Percentiles rank a stretch among this genome's conserved stretches.
These are phyloP conservation scores for Pythium grandisporangium DNA, from an alignment of 352 stramenopile species.

Conservation along the genomic window DNA sequence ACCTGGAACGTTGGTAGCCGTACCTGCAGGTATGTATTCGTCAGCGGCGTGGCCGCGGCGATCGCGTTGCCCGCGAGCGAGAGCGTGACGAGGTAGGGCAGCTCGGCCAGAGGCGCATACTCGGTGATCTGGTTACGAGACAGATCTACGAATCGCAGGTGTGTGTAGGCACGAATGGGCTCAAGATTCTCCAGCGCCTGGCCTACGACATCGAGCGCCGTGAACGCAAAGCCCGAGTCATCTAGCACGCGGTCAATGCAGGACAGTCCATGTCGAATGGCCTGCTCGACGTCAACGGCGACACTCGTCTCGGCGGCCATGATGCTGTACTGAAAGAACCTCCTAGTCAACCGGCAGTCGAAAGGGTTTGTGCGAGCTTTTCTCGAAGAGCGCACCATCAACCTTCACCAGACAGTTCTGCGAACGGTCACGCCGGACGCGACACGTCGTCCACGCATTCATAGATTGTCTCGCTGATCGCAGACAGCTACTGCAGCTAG, in stretches of 20 bases:
- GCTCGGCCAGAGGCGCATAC: conserved; percentile 26
- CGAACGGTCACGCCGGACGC: no score
- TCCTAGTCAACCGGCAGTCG: no score
- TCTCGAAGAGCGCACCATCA: no score
- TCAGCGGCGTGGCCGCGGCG: conserved; percentile 16
- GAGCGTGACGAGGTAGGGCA: conserved; percentile 48
- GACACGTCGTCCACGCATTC: no score
- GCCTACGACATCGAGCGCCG: conserved; percentile 51
- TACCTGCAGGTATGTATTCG: conserved; percentile 57
- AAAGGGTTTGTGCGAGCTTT: no score
- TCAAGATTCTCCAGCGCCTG: conserved; percentile 46
- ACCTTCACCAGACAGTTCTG: no score
- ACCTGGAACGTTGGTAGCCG: no score
- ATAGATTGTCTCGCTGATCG: no score
- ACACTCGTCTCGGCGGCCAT: conserved; percentile 17
- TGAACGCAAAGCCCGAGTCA: conserved; percentile 72
- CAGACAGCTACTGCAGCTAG: no score
- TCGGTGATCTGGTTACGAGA: conserved; percentile 60
- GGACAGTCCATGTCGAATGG: conserved; percentile 46
- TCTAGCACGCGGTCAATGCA: conserved; percentile 66
- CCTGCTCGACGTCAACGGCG: conserved; percentile 27
- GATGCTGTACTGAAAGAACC: no score
- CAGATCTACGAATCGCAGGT: conserved; percentile 67
- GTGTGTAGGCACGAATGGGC: conserved; percentile 44
- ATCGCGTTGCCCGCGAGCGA: conserved; percentile 58